Conservation (phyloP, 768 basidiomycete genomes). For the Mrakia frigida region DNA sequence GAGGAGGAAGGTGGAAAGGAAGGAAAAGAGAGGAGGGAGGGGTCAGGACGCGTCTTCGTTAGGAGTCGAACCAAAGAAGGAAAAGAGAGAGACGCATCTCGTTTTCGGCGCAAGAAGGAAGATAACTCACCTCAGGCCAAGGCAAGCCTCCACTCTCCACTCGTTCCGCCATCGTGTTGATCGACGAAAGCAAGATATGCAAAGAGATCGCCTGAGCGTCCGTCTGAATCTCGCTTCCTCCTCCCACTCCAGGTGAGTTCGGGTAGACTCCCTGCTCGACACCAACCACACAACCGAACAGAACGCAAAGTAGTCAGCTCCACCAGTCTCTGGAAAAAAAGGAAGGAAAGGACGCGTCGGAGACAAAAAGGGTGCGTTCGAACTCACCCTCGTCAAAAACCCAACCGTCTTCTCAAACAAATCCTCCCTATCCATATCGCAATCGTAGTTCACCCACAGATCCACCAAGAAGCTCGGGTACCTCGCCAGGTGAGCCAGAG, state of each 20-base stretch:
- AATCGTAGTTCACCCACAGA: slow-evolving; percentile 93
- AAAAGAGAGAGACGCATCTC: too few relatives aligned
- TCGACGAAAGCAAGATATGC: slow-evolving; percentile 77
- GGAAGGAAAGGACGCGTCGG: background rate
- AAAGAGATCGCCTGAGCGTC: slow-evolving; percentile 80
- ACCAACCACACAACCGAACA: background rate
- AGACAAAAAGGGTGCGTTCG: background rate
- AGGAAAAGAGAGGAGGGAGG: background rate
- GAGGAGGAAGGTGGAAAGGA: background rate
- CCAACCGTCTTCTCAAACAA: slow-evolving; percentile 82
- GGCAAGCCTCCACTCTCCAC: slow-evolving; percentile 49
- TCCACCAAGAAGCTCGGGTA: slow-evolving; percentile 86
- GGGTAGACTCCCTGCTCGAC: slow-evolving; percentile 69
- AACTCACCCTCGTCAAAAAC: slow-evolving; percentile 69
- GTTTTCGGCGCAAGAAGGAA: background rate
- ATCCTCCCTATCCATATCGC: slow-evolving; percentile 93
- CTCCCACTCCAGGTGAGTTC: slow-evolving; percentile 49
- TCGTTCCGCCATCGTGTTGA: slow-evolving; percentile 79
- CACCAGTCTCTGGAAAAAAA: background rate
- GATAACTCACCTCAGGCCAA: slow-evolving; percentile 24
- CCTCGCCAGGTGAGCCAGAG: slow-evolving; percentile 69
- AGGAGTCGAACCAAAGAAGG: too few relatives aligned
- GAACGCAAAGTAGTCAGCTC: background rate
- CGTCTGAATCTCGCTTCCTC: slow-evolving; percentile 56
- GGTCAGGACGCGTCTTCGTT: too few relatives aligned